Base-by-base conservation (phyloP, 495 filamentous ascomycete species). In the Neurospora sp. region DNA sequence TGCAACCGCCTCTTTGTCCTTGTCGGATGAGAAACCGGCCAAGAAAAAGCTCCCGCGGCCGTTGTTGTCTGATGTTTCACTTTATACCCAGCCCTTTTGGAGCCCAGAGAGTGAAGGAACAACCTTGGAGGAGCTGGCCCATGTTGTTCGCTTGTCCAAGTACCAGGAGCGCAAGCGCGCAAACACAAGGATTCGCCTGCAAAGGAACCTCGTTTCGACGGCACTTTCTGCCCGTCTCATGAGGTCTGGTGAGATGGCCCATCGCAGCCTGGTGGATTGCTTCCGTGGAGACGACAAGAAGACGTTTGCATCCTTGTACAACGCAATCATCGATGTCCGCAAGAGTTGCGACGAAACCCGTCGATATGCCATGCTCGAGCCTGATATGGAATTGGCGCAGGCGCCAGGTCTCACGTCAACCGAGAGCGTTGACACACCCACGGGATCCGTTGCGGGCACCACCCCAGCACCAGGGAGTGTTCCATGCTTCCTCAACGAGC, bases 261-360 rank as follows among this genome's bases (percentile, higher is more conserved):
- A 96, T 81, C 88, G 91, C 20, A 93, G 91, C 74, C 84, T 99
- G 77, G 92, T 96, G 75, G 94, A 99, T 77, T 88, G 89, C 78
- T 93, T 97, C 81, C 92, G 91, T 76, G 90, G 91, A 68, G 94
- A 97, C 79, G 93, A 98, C 81, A 97, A 96, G 84, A 89, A 90
- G 77, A 90, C 86, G 75, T 99, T 99, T 83, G 91, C 91, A 71
- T 88, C 88, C 77, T 84, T 97, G 68, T 97, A 94, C 80, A 92
- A 95, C 85, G 91, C 93, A 69, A 86, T 97, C 73, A 90, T 94
- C 83, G 93, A 97, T 82, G 91, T 97, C 69, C 89, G 91, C 81
- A 92, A 92, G 77, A 93, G 92, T 37, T 97, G 93, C 85, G 90
- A 92, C 77, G 87, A 89, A 72, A 90, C 87, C 39, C 85, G 89